Evolutionary conservation across 768 basidiomycete genomes (phyloP), one percentile per base, ranked within the genome.

Genomic region (Peribolospora kevripleyi): DNA sequence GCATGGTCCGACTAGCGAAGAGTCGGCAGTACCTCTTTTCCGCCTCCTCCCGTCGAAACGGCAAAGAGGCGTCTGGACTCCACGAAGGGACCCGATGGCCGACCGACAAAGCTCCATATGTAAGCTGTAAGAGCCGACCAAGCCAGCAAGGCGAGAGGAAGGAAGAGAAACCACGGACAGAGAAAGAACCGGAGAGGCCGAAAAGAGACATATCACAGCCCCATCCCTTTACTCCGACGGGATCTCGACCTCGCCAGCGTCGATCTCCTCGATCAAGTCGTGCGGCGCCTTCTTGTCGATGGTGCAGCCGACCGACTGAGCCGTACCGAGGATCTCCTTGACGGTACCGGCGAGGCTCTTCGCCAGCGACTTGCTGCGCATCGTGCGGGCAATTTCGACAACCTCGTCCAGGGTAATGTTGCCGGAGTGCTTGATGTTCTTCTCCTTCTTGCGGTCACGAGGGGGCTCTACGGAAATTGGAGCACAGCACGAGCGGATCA

Each of bases 371-470:
- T 95, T 95, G 71, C 72, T 72, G 70, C 76, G 81, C 88, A 98
- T 91, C 60, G 79, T 91, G 69, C 93, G 83, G 61, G 91, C 90
- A 69, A 95, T 90, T 61, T 87, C 81, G 67, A 84, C 70, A 66
- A 98, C 87, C 69, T 93, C 86, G 65, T 91, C 87, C 43, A 95
- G 74, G 55, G 87, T 66, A 61, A 98, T 76, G 74, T 95, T 97
- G 58, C 93, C 93, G 59, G 71, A 71, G 76, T 97, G 93, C 71
- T 95, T 95, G 74, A 98, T 93, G 77, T 97, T 98, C 77, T 98
- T 98, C 78, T 98, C 91, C 80, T 98, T 98, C 73, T 98, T 98
- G 61, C 93, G 82, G 73, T 98, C 93, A 65, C 93, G 86, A 63
- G 88, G 87, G 61, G 93, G 88, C 75, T 97, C 91, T 91, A 68